Evolutionary conservation across 805 yeast genomes (phyloP).

Genomic region (Spathaspora girioi): DNA sequence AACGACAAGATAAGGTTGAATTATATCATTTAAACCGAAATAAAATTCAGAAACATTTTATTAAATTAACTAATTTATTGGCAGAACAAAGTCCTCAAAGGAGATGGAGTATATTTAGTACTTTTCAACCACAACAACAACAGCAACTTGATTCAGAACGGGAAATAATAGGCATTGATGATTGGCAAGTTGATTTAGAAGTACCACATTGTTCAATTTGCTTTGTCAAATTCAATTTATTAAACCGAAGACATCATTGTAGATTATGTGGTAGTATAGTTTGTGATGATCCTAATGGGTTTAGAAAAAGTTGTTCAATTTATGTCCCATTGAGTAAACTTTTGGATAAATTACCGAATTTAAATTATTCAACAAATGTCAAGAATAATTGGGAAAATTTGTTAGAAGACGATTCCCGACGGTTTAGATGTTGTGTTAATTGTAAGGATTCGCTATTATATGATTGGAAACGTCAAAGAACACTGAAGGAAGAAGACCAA

Average conservation of each 20-base stretch:
- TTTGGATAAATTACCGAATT: conserved; percentile 32
- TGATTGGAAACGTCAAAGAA: conserved; percentile 34
- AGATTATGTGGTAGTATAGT: conserved; percentile 80
- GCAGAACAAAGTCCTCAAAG: conserved; percentile 10
- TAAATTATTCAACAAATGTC: conserved; percentile 29
- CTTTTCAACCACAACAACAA: not conserved
- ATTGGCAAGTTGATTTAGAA: conserved; percentile 55
- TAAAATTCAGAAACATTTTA: conserved; percentile 58
- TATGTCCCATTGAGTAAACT: conserved; percentile 54
- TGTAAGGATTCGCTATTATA: conserved; percentile 66
- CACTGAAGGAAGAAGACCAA: not conserved
- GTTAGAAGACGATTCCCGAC: conserved; percentile 10
- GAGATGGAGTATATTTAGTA: conserved; percentile 1
- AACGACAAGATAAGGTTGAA: conserved; percentile 45
- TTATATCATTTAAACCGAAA: conserved; percentile 50
- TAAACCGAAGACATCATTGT: conserved; percentile 83
- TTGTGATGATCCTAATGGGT: conserved; percentile 56
- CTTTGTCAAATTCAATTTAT: conserved; percentile 48
- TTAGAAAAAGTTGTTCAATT: conserved; percentile 62
- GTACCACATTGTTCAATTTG: conserved; percentile 64
- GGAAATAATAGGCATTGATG: conserved; percentile 39
- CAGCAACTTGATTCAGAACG: conserved; percentile 11
- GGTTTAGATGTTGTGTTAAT: conserved; percentile 59
- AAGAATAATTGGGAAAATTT: conserved; percentile 14
- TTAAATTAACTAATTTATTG: conserved; percentile 38